These are phyloP conservation scores for Ogataea pilisensis DNA, from an alignment of 805 yeast species.

Conservation along the genomic window DNA sequence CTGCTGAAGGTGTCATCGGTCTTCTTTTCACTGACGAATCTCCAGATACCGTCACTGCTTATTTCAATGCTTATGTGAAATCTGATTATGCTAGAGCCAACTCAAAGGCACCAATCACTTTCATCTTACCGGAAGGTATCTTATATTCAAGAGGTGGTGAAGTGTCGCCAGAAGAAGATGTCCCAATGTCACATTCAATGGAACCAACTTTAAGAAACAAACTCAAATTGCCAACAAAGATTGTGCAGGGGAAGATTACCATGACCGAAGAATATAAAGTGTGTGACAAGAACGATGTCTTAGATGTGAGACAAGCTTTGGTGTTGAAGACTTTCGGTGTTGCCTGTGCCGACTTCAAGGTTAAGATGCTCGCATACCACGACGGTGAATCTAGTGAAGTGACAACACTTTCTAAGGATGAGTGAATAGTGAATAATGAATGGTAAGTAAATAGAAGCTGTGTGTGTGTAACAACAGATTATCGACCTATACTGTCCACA, in stretches of 20 bases:
- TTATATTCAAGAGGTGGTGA: slow-evolving; percentile 96
- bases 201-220: slow-evolving; percentile 90
- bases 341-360: slow-evolving; percentile 88
- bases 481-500: no score
- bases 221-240: slow-evolving; percentile 85
- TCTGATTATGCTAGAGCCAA: slow-evolving; percentile 90
- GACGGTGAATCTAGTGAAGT: slow-evolving; percentile 49
- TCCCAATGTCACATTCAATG: slow-evolving; percentile 93
- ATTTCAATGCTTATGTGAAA: slow-evolving; percentile 73
- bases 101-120: slow-evolving; percentile 74
- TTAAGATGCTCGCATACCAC: slow-evolving; percentile 72
- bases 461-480: no score
- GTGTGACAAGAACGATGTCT: slow-evolving; percentile 70
- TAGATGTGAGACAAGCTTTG: slow-evolving; percentile 89
- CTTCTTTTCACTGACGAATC: slow-evolving; percentile 84
- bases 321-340: slow-evolving; percentile 93
- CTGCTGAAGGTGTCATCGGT: slow-evolving; percentile 77
- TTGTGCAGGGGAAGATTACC: slow-evolving; percentile 82
- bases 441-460: not conserved
- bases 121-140: slow-evolving; percentile 84
- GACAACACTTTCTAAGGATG: slow-evolving; percentile 5
- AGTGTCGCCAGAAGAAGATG: slow-evolving; percentile 83
- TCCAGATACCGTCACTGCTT: slow-evolving; percentile 85
- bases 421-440: not conserved
- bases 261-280: slow-evolving; percentile 75